Base-by-base conservation (phyloP, 306 rosid genomes). In the Alnus glutinosa region DNA sequence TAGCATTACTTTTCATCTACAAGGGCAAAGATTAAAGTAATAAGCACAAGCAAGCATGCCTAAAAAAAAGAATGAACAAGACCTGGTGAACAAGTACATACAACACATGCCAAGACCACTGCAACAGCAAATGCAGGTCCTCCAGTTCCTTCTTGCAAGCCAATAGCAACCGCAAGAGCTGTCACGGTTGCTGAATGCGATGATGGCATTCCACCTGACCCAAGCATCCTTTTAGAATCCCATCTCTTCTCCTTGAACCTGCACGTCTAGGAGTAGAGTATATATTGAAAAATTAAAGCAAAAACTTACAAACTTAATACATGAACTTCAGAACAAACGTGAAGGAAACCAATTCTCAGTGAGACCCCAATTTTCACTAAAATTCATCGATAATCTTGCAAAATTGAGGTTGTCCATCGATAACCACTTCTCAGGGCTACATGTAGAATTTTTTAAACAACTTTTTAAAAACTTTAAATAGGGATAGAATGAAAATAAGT, bases 161-260 rank as follows among this genome's bases (percentile, higher is more conserved):
- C 92, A 57, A 92, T 85, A 44, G 98, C 90, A 80, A 82, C 73
- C 19, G 94, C 89, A 55, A 95, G 83, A 74, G 98, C 93, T 32
- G 92, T 81, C 76, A 95, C 97, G 3, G 94, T 89, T 13, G 96
- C 93, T 66, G 98, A 93, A 86, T 95, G 98, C 54, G 99, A 95
- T 13, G 98, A 93, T 74, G 96, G 94, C 97, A 95, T 93, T 71
- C 96, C 97, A 34, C 98, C 94, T 37, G 99, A 95, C 83, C 87
- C 90, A 79, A 93, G 87, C 94, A 95, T 83, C 74, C 92, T 85
- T 83, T 88, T 88, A 8, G 98, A 88, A 78, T 94, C 97, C 98
- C 98, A 94, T 86, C 91, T 89, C 88, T 67, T 87, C 70, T 92
- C 97, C 88, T 91, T 94, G 74, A 82, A 91, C 98, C 97, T 94